Percentiles rank a stretch among this genome's conserved stretches.
Evolutionary conservation across 2,329 filamentous ascomycete species (phyloP).

Genomic region (Hymenoscyphus linearis): DNA sequence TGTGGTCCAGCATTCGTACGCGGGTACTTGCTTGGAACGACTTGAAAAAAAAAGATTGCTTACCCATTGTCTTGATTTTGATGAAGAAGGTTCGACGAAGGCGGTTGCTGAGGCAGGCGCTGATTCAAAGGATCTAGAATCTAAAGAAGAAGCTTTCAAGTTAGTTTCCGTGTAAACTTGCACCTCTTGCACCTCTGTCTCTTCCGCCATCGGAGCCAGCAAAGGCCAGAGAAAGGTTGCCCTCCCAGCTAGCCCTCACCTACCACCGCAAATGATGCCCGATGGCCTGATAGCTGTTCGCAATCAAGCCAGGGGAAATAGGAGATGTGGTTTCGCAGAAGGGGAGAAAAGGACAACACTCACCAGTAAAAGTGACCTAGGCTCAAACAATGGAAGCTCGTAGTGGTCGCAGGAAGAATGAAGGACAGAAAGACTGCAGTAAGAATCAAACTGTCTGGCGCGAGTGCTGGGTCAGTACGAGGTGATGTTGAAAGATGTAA

Average conservation of each 20-base stretch:
- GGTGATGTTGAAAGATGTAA: constrained; percentile 17
- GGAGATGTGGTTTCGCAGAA: constrained; percentile 15
- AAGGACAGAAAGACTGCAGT: constrained; percentile 6
- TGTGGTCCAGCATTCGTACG: constrained; percentile 5
- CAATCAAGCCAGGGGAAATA: not conserved
- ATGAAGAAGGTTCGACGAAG: constrained; percentile 28
- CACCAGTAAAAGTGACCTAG: constrained; percentile 24
- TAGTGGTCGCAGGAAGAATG: constrained; percentile 15
- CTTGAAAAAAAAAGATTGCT: constrained; percentile 24
- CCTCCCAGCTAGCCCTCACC: not conserved
- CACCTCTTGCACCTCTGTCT: too few species aligned
- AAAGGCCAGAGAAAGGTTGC: not conserved
- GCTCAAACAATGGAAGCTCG: constrained; percentile 6
- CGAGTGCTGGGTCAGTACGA: constrained; percentile 17
- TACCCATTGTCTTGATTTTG: constrained; percentile 31
- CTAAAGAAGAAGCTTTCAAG: constrained; percentile 8
- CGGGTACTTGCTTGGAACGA: constrained; percentile 15
- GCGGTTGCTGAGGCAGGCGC: constrained; percentile 26
- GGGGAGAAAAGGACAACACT: constrained; percentile 24
- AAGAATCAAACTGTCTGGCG: constrained; percentile 19
- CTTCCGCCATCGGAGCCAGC: not conserved
- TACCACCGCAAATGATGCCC: not conserved
- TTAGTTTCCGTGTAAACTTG: constrained; percentile 21
- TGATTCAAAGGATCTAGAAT: constrained; percentile 16
- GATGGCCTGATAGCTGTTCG: not conserved